Evolutionary conservation across 1,284 basidiomycete genomes (phyloP), one percentile per base, ranked within the genome.

Genomic region (Vanrija sp.): DNA sequence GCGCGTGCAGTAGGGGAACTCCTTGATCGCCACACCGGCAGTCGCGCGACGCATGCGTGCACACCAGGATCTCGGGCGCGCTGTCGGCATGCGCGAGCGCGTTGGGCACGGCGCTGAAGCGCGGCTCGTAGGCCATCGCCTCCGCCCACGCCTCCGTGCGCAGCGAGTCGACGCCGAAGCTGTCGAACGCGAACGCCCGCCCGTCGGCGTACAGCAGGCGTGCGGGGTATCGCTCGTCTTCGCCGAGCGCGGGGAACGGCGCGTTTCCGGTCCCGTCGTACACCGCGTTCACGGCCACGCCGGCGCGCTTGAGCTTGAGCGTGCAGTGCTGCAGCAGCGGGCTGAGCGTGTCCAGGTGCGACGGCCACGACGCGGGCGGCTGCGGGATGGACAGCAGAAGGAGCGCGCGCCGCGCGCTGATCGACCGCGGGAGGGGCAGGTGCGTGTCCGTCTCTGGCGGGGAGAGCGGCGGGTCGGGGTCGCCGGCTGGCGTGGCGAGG

Each of bases 1-100:
- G 59, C 1, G 69, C 68, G 3, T 55, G 52, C 2, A 76, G 71
- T 16, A 79, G 60, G 7, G 72, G 67, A 10, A 74, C 80, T 0
- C 90, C 89, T 16, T 72, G 80, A 19, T 86, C 81, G 0, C 86
- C 85, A 65, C 90, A 92, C 10, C 86, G 79, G 74, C 87, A 89
- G 65, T 89, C 87, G 38, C 86, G 77, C 21, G 80, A 75, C 0
- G 81, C 83, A 66, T 89, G 87, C 2, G 86, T 88, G 64, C 87
- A 89, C 0, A 89, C 82, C 55, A 88, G 85, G 14, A 93, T 66
- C 69, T 73, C 68, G 19, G 52, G 49, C 16, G 25, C 38, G 0
- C 38, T 28, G 12, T 25, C 38, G 9, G 3, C 5, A 5, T 38
- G 23, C 39, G 49, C 39, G 43, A 38, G 25, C 25, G 44, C 43